Evolutionary conservation across 2,329 filamentous ascomycete genomes (phyloP).

Genomic region (Alternaria novae-zelandiae): DNA sequence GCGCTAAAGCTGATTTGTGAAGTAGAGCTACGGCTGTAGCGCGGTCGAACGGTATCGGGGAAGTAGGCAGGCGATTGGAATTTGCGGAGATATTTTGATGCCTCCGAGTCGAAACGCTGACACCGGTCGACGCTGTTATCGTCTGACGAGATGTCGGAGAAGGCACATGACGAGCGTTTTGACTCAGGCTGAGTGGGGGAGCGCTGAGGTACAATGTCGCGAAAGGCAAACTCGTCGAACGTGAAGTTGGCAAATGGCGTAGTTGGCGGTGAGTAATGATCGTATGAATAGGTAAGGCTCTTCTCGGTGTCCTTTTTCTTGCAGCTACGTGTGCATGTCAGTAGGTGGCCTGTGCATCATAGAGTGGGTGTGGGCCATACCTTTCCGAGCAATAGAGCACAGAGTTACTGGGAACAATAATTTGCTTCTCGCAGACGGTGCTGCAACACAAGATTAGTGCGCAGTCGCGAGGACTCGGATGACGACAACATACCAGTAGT

Average conservation of each 20-base stretch:
- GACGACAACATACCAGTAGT: conserved; percentile 56
- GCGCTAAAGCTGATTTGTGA: conserved; percentile 46
- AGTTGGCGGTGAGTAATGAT: conserved; percentile 44
- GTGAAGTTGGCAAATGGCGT: conserved; percentile 48
- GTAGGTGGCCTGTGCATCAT: conserved; percentile 2
- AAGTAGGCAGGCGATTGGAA: conserved; percentile 43
- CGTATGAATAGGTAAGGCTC: conserved; percentile 34
- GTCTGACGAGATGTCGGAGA: conserved; percentile 52
- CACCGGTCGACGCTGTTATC: conserved; percentile 34
- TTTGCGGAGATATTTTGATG: conserved; percentile 51
- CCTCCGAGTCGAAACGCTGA: conserved; percentile 45
- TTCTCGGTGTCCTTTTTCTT: conserved; percentile 55
- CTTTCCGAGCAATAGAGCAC: conserved; percentile 70
- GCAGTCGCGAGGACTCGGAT: background rate
- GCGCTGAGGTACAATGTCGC: conserved; percentile 56
- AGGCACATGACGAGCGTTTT: conserved; percentile 49
- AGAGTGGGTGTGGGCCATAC: conserved; percentile 50
- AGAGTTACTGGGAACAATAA: conserved; percentile 65
- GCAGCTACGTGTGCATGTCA: conserved; percentile 47
- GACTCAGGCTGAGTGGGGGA: conserved; percentile 53
- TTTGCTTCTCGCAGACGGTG: conserved; percentile 70
- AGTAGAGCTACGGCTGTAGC: conserved; percentile 44
- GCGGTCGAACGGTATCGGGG: conserved; percentile 40
- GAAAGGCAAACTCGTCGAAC: conserved; percentile 47
- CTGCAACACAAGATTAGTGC: conserved; percentile 46